Evolutionary conservation across 2,329 filamentous ascomycete genomes (phyloP), one percentile per base, ranked within the genome.

Genomic region (Pestalotiopsis sp.): DNA sequence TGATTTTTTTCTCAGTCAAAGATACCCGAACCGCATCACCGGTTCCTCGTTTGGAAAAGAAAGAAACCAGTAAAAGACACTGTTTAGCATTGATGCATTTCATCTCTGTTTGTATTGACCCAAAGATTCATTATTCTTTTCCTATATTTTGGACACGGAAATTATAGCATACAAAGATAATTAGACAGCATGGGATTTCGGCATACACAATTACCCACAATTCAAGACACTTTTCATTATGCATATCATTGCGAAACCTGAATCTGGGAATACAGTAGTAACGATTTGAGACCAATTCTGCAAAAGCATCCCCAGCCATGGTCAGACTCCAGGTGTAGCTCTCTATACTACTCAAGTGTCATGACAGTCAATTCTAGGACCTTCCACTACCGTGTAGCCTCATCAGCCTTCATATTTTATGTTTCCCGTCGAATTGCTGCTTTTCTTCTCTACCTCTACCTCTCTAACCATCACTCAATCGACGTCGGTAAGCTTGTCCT

Each of bases 401-500:
- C 31, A 7, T 36, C 27, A 61, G 17, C 31, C 20, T 14, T 20
- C 27, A n/a, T 39, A 13, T 36, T 39, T 20, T n/a, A 20, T 62
- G 27, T 3, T 61, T 13, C 13, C 27, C 36, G 4, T 36, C 20
- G 4, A 14, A 17, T 17, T 13, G 17, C 13, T 3, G 7, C 14
- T 5, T 62, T 20, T 38, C 31, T 39, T 36, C 59, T 39, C 27
- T 38, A 38, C 36, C 59, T 39, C 13, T 62, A 62, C 3, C 17
- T 6, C 13, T 23, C 25, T n/a, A 27, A 62, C 4, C 59, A 39
- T 17, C 1, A 4, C 12, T 73, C 58, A 79, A 69, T 79, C 77
- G 56, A 76, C 77, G 64, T 79, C 77, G 11, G 74, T 66, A 14
- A 78, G 76, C 72, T 76, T 78, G 66, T 79, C 76, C 66, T 71